These are phyloP conservation scores for Fusarium napiforme DNA, from an alignment of 2,329 filamentous ascomycete genomes.

Conservation along the genomic window DNA sequence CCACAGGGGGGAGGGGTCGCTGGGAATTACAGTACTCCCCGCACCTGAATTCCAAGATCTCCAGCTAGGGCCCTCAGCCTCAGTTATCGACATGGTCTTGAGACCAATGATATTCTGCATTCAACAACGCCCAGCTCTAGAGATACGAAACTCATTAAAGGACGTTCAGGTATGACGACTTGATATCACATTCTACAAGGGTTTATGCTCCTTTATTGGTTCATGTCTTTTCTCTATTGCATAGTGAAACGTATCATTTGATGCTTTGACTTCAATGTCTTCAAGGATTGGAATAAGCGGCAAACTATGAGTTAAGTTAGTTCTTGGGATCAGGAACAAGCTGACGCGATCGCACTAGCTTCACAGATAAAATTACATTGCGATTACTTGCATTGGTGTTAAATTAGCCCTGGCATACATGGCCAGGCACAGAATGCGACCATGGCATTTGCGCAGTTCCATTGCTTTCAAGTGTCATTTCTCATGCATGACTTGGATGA, in stretches of 20 bases:
- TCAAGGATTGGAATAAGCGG: conserved; percentile 11
- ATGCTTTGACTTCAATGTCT: conserved; percentile 3
- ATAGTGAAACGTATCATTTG: conserved; percentile 15
- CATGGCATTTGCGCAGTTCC: not conserved
- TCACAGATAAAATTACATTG: conserved; percentile 1
- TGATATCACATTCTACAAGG: not conserved
- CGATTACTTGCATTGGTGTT: conserved; percentile 3
- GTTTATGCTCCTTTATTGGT: not conserved
- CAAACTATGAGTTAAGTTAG: not conserved
- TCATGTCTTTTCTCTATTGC: not conserved
- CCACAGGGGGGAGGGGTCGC: conserved; percentile 18
- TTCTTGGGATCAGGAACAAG: not conserved
- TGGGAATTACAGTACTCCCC: conserved; percentile 18
- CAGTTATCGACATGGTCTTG: not conserved
- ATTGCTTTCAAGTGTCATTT: conserved; percentile 11
- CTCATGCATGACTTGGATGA: conserved; percentile 12
- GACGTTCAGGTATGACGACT: not conserved
- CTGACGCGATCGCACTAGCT: not conserved
- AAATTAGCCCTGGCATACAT: conserved; percentile 4
- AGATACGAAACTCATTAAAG: not conserved
- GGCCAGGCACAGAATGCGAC: not conserved
- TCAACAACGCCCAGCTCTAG: not conserved
- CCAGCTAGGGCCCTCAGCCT: conserved; percentile 16
- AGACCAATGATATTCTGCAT: conserved; percentile 14
- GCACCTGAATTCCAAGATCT: conserved; percentile 22